Evolutionary conservation across 768 basidiomycete species (phyloP).

Genomic region (Lactarius hatsudake): DNA sequence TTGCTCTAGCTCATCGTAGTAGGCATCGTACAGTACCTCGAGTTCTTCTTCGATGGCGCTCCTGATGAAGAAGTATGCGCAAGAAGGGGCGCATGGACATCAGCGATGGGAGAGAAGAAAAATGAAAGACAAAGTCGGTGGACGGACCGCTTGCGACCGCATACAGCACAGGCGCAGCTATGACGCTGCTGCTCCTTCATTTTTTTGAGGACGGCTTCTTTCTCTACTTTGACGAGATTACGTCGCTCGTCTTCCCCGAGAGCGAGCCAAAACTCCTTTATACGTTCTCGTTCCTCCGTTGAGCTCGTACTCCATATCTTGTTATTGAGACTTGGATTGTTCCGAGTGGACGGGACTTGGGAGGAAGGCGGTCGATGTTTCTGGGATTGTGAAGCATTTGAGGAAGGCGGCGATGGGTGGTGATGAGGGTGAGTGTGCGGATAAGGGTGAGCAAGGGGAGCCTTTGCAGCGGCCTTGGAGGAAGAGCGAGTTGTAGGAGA

Average conservation of each 20-base stretch:
- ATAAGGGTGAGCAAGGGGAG: constrained; percentile 54
- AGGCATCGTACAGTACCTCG: constrained; percentile 99
- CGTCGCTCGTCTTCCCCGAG: constrained; percentile 89
- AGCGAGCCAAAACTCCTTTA: constrained; percentile 97
- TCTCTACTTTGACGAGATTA: constrained; percentile 94
- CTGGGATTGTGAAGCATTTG: constrained; percentile 39
- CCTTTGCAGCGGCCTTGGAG: constrained; percentile 48
- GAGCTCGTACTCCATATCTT: constrained; percentile 96
- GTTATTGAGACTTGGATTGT: constrained; percentile 40
- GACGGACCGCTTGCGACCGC: constrained; percentile 92
- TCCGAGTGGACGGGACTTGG: constrained; percentile 12
- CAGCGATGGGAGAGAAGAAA: constrained; percentile 30
- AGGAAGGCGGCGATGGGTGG: constrained; percentile 51
- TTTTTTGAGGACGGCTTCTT: constrained; percentile 94
- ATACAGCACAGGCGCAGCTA: constrained; percentile 92
- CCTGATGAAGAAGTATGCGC: constrained; percentile 39
- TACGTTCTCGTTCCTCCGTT: constrained; percentile 91
- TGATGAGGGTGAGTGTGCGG: constrained; percentile 52
- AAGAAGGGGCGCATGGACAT: constrained; percentile 2
- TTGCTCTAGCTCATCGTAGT: constrained; percentile 99
- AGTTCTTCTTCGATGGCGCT: constrained; percentile 99
- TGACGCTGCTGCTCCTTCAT: constrained; percentile 99
- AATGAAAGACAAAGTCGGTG: constrained; percentile 32
- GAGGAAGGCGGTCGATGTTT: constrained; percentile 40
- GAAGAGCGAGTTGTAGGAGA: constrained; percentile 35